These are phyloP conservation scores for Leucosporidium yakuticum DNA, from an alignment of 768 basidiomycete genomes.

Conservation along the genomic window DNA sequence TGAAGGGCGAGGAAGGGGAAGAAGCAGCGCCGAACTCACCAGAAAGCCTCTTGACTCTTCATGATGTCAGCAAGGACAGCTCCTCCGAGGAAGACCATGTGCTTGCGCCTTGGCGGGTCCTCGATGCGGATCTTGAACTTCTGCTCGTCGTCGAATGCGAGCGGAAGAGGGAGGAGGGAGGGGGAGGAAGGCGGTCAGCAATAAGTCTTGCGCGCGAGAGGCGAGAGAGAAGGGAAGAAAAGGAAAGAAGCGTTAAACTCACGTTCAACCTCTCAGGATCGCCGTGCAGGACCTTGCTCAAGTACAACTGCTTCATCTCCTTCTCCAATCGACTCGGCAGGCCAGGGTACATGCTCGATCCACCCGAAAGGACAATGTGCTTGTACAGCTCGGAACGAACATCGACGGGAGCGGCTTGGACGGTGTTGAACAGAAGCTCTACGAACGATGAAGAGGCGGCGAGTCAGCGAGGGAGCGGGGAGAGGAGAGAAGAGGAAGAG, in stretches of 20 bases:
- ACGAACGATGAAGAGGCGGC: neutral
- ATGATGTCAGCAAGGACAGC: slow-evolving; percentile 99
- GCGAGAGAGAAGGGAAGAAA: neutral
- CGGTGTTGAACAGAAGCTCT: slow-evolving; percentile 97
- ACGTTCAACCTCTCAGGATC: slow-evolving; percentile 81
- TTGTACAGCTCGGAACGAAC: slow-evolving; percentile 87
- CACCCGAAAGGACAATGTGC: slow-evolving; percentile 94
- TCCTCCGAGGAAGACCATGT: slow-evolving; percentile 96
- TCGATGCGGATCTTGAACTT: slow-evolving; percentile 99
- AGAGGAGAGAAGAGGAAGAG: neutral
- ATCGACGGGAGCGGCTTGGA: slow-evolving; percentile 85
- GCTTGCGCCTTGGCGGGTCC: slow-evolving; percentile 94
- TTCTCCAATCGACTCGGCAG: slow-evolving; percentile 94
- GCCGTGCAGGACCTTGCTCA: slow-evolving; percentile 77
- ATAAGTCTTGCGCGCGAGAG: neutral
- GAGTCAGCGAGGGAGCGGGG: too few species aligned
- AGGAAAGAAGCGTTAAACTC: slow-evolving; percentile 43
- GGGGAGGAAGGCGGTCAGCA: neutral
- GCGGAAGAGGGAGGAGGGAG: too few species aligned
- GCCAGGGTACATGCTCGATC: slow-evolving; percentile 98
- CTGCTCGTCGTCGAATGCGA: slow-evolving; percentile 50
- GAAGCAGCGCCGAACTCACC: slow-evolving; percentile 46
- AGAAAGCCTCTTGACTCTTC: slow-evolving; percentile 89
- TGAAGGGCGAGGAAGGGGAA: neutral
- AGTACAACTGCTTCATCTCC: slow-evolving; percentile 99